Base-by-base conservation (phyloP, 179 eudicot species). In the Silene noctiflora region DNA sequence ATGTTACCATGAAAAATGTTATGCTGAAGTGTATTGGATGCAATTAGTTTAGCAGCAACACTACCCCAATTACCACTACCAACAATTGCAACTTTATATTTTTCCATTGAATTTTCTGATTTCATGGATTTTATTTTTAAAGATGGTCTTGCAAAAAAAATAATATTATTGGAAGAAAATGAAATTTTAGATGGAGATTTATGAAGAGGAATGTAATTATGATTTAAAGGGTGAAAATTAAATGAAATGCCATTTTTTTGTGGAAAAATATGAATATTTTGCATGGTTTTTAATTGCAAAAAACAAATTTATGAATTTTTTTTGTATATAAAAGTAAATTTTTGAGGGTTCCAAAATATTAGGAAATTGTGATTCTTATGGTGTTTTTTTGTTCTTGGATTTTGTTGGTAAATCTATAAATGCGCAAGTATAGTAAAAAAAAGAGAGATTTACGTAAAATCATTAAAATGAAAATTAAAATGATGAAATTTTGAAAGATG, bases 51-150 rank as follows among this genome's bases (percentile, higher is more conserved):
- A 61, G 97, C 91, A 20, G 98, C 98, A 58, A 95, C 99, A 76
- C 98, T 87, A 0, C 99, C 99, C 99, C 99, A 95, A 83, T 93
- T 95, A 39, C 99, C 99, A 78, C 99, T 91, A 19, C 99, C 99
- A 66, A 95, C 83, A 12, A 95, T 89, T 1, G 99, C 78, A 48
- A 82, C 80, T 71, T 59, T 82, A 39, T 65, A 78, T 70, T 65
- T 75, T 31, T 70, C 73, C 73, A 48, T 62, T 13, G 42, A 51
- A 12, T 51, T 44, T 19, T 79, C 21, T 21, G 70, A 22, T 21
- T 39, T 62, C 76, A 77, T 77, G 33, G 72, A 69, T 67, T 72
- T 71, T 17, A 66, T 56, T 56, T 58, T 55, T 16, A 27, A 69
- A 24, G 75, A 53, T 9, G 67, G 16, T 53, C 10, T 24, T 33